Evolutionary conservation across 1,139 yeast species (phyloP).

Genomic region (Suhomyces choctaworum): DNA sequence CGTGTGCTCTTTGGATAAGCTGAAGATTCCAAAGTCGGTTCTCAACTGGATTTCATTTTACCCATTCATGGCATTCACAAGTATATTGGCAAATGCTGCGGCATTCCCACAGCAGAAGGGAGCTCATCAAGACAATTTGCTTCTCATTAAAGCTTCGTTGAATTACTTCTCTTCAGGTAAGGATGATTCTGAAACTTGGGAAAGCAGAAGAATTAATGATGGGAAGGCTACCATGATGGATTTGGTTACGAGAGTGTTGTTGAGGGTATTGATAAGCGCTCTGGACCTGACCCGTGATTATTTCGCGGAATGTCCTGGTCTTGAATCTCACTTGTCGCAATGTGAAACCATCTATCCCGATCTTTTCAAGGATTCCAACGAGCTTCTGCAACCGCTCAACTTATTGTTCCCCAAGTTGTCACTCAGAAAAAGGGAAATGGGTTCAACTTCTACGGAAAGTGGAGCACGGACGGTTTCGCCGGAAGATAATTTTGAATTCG

Average conservation of each 20-base stretch:
- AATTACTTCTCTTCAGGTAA: conserved; percentile 13
- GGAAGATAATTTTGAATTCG: not conserved
- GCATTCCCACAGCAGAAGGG: conserved; percentile 7
- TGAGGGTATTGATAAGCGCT: conserved; percentile 21
- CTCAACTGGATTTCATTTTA: conserved; percentile 33
- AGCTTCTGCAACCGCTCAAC: conserved; percentile 7
- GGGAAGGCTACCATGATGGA: conserved; percentile 13
- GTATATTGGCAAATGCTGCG: conserved; percentile 10
- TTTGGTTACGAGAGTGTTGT: conserved; percentile 19
- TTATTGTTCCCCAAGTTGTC: conserved; percentile 3
- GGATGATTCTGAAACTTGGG: conserved; percentile 10
- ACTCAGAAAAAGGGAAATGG: not conserved
- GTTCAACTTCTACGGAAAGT: too few species aligned
- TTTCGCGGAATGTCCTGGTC: conserved; percentile 15
- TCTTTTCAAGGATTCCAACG: conserved; percentile 15
- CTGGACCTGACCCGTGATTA: conserved; percentile 15
- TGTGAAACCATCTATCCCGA: conserved; percentile 24
- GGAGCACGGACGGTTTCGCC: not conserved
- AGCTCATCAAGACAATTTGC: conserved; percentile 16
- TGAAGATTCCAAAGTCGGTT: conserved; percentile 24
- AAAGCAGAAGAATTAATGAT: conserved; percentile 8
- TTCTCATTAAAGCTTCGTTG: conserved; percentile 19
- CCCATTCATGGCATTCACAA: conserved; percentile 22
- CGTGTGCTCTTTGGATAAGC: conserved; percentile 10
- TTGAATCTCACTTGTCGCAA: conserved; percentile 20